Percentiles rank a stretch among this genome's conserved stretches.
Evolutionary conservation across 148 eudicot species (phyloP).

Genomic region (Spergularia marina): DNA sequence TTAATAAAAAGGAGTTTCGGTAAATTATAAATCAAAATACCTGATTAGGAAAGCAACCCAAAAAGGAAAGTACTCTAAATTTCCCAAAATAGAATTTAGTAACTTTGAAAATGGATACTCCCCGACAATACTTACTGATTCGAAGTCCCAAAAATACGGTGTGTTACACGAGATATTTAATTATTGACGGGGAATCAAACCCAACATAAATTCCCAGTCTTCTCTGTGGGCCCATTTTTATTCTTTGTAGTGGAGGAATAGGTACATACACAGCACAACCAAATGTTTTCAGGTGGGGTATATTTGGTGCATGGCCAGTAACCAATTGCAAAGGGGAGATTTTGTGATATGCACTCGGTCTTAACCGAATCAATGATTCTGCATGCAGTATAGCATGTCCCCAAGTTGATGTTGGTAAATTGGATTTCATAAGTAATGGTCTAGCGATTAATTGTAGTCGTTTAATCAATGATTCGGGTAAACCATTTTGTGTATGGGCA

Average conservation of each 20-base stretch:
- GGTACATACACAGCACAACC: slow-evolving; percentile 3
- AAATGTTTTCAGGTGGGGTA: neutral
- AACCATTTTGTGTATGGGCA: neutral
- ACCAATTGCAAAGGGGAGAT: neutral
- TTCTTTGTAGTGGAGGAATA: neutral
- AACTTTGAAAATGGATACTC: too few species aligned
- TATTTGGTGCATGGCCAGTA: neutral
- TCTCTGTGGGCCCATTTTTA: neutral
- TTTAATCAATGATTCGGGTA: neutral
- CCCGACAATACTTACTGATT: too few species aligned
- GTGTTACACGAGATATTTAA: neutral
- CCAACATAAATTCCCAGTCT: neutral
- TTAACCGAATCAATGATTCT: neutral
- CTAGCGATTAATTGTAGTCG: neutral
- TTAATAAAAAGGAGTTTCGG: too few species aligned
- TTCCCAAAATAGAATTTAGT: too few species aligned
- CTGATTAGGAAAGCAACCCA: too few species aligned
- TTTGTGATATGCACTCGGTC: neutral
- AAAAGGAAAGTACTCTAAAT: too few species aligned
- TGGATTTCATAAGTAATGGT: neutral
- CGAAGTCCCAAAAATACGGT: too few species aligned
- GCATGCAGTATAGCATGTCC: slow-evolving; percentile 9
- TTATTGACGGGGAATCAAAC: slow-evolving; percentile 1
- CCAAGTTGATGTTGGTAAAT: neutral
- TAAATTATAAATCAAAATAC: too few species aligned